Evolutionary conservation across 768 basidiomycete species (phyloP), one percentile per base, ranked within the genome.

Genomic region (Melanogaster broomeanus): DNA sequence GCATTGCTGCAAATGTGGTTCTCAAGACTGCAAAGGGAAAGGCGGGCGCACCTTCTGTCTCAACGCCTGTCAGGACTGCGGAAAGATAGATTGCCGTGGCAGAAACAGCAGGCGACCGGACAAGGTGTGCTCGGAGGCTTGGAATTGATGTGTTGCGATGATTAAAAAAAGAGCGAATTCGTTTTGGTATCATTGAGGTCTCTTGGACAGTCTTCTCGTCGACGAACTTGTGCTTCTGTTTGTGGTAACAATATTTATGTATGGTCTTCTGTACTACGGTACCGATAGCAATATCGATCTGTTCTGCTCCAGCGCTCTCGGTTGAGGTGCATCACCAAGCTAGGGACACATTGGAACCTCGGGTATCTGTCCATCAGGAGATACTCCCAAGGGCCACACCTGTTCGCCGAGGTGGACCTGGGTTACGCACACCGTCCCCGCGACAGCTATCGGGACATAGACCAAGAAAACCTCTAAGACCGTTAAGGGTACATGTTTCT

Each of bases 1-100:
- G 35, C 90, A 90, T 61, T 92, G 89, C 60, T 85, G 84, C 65
- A 92, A 92, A 71, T 91, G 89, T 50, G 89, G 89, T 15, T 84
- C 81, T 34, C 82, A 85, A 67, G 82, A 87, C 21, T 92, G 89
- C 66, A 91, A 90, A 64, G 89, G 89, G 43, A 91, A 90, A 59
- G 89, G 89, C 3, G 89, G 89, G 4, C 74, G 88, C 34, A 73
- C 74, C 39, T 90, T 88, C 63, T 92, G 89, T 63, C 73, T 72
- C 59, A 90, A 84, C 64, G 73, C 81, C 37, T 91, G 89, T 57
- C 86, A 88, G 71, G 89, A 92, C 67, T 92, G 90, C 64, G 87
- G 87, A n/a, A 85, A 86, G 73, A 59, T 85, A 56, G 85, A 87
- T 15, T 92, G 89, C 61, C 83, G 78, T 59, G 89, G 89, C 22